Evolutionary conservation across 2,329 filamentous ascomycete genomes (phyloP).

Genomic region (Acephala macrosclerotiorum): DNA sequence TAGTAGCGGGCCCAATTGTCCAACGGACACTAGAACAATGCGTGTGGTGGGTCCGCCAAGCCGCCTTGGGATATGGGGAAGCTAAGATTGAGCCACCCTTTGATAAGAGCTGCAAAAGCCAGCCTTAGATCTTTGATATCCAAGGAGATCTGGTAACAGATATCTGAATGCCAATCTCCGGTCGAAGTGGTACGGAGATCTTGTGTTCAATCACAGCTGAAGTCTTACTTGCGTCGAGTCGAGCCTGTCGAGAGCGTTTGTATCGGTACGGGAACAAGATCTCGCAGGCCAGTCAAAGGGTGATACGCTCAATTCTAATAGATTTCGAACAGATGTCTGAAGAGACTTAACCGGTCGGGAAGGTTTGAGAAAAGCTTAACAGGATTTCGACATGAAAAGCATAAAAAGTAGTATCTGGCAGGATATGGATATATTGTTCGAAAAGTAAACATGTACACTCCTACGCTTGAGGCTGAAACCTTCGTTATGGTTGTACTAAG

Average conservation of each 20-base stretch:
- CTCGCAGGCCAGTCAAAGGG: not conserved
- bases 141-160: constrained; percentile 21
- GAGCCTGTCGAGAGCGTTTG: not conserved
- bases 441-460: not conserved
- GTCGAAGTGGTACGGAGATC: not conserved
- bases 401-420: not conserved
- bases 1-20: not conserved
- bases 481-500: constrained; percentile 1
- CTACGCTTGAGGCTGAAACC: not conserved
- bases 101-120: constrained; percentile 16
- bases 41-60: constrained; percentile 11
- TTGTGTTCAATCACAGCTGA: not conserved
- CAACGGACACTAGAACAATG: not conserved
- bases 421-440: not conserved
- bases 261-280: not conserved
- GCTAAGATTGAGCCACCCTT: constrained; percentile 14
- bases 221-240: constrained; percentile 2
- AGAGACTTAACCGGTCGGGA: not conserved
- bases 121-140: constrained; percentile 15
- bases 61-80: constrained; percentile 16
- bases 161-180: constrained; percentile 14
- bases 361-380: not conserved
- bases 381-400: not conserved
- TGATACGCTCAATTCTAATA: not conserved
- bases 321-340: not conserved